Conservation (phyloP, 768 basidiomycete genomes). For the Pisolithus sp. region DNA sequence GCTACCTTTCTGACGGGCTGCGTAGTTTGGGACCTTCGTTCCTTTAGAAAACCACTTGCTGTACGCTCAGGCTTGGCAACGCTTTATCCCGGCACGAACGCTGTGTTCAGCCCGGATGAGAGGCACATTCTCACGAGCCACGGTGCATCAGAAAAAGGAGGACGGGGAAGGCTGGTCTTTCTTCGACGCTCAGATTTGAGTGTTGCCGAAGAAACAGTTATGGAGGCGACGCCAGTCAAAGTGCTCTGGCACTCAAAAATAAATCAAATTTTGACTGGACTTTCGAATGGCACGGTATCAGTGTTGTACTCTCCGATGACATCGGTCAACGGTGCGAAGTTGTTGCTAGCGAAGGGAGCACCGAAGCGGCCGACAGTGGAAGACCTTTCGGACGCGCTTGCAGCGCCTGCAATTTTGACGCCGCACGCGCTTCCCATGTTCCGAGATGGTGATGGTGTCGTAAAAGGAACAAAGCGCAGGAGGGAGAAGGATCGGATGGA, state of each 20-base stretch:
- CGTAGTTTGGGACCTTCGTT: slow-evolving; percentile 89
- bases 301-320: slow-evolving; percentile 90
- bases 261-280: slow-evolving; percentile 88
- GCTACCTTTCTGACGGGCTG: slow-evolving; percentile 1
- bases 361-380: slow-evolving; percentile 76
- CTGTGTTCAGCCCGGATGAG: slow-evolving; percentile 93
- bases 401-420: slow-evolving; percentile 83
- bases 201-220: slow-evolving; percentile 57
- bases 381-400: slow-evolving; percentile 81
- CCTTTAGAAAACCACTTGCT: slow-evolving; percentile 84
- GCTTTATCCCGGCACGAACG: slow-evolving; percentile 88
- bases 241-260: slow-evolving; percentile 96
- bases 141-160: slow-evolving; percentile 60
- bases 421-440: slow-evolving; percentile 93
- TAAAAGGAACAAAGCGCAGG: slow-evolving; percentile 77
- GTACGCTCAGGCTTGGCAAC: slow-evolving; percentile 60
- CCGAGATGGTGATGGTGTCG: slow-evolving; percentile 66
- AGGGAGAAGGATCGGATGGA: slow-evolving; percentile 84
- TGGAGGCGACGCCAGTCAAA: slow-evolving; percentile 79
- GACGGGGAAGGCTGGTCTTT: slow-evolving; percentile 66
- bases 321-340: slow-evolving; percentile 88
- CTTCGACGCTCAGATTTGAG: slow-evolving; percentile 65
- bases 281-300: slow-evolving; percentile 81
- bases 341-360: slow-evolving; percentile 82
- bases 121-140: slow-evolving; percentile 82